These are phyloP conservation scores for Lactarius akahatsu DNA, from an alignment of 768 basidiomycete species.

Conservation along the genomic window DNA sequence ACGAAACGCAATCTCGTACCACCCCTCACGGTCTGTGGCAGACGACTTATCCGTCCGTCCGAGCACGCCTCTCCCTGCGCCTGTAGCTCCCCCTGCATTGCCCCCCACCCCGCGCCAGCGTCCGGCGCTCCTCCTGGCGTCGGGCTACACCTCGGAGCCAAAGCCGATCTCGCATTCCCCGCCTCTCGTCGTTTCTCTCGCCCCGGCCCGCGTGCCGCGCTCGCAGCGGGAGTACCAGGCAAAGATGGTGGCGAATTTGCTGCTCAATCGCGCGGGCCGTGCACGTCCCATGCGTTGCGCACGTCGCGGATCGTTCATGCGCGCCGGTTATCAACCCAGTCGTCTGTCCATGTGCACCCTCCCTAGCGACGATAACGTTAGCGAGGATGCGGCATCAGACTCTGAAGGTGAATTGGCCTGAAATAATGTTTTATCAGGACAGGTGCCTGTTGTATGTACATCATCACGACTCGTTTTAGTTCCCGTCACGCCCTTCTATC, in stretches of 20 bases:
- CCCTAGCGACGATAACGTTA: slow-evolving; percentile 1
- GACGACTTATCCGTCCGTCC: slow-evolving; percentile 11
- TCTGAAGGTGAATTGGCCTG: slow-evolving; percentile 5
- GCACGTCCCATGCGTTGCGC: slow-evolving; percentile 28
- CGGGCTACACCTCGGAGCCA: slow-evolving; percentile 16
- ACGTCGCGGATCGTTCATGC: slow-evolving; percentile 14
- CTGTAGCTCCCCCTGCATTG: background rate
- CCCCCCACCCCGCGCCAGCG: slow-evolving; percentile 15
- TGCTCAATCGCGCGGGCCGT: slow-evolving; percentile 25
- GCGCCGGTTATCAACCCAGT: slow-evolving; percentile 26
- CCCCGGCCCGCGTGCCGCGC: slow-evolving; percentile 20
- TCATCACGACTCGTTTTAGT: slow-evolving; percentile 19
- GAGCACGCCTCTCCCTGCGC: background rate
- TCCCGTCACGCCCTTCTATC: slow-evolving; percentile 7
- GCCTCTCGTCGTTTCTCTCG: slow-evolving; percentile 21
- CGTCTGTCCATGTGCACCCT: slow-evolving; percentile 19
- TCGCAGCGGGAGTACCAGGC: slow-evolving; percentile 27
- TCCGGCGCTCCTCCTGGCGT: slow-evolving; percentile 18
- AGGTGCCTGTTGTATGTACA: slow-evolving; percentile 25
- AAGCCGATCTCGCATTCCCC: background rate
- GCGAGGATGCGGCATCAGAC: background rate
- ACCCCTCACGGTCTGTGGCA: slow-evolving; percentile 11
- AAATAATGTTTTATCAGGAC: slow-evolving; percentile 19
- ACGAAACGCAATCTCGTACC: slow-evolving; percentile 26
- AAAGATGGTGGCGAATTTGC: slow-evolving; percentile 27